phyloP scores from a whole-genome alignment of 1,139 yeast genomes.

The Scheffersomyces quercinus region DNA sequence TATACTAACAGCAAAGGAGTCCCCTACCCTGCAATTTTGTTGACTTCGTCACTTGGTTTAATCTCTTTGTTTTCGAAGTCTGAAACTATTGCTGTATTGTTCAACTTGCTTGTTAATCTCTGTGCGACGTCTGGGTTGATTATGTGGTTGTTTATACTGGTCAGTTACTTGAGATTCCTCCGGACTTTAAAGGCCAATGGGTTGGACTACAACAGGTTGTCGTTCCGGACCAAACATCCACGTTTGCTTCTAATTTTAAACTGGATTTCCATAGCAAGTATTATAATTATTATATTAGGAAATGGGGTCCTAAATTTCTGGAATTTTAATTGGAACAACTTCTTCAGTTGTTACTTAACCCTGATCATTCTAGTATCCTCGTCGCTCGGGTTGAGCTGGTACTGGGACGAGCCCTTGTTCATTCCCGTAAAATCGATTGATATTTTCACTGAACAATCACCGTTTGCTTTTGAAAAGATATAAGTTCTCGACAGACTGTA shows the following conservation, averaged over 20 bases:
- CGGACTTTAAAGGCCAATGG: constrained; percentile 4
- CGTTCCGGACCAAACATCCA: constrained; percentile 1
- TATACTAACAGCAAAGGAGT: constrained; percentile 13
- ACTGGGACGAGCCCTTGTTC: constrained; percentile 10
- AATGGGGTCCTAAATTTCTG: constrained; percentile 14
- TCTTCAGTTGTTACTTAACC: constrained; percentile 14
- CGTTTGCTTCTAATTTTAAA: constrained; percentile 1
- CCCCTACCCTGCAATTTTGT: constrained; percentile 19
- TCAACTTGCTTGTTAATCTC: constrained; percentile 18
- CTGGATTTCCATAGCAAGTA: constrained; percentile 11
- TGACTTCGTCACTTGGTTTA: constrained; percentile 21
- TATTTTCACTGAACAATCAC: constrained; percentile 4
- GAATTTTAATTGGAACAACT: constrained; percentile 12
- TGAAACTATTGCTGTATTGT: constrained; percentile 14
- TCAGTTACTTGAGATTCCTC: constrained; percentile 14
- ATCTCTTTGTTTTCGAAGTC: constrained; percentile 14
- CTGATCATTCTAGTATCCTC: constrained; percentile 5
- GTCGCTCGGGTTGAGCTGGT: constrained; percentile 4
- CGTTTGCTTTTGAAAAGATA: constrained; percentile 8
- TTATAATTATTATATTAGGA: constrained; percentile 11
- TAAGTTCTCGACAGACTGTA: neutral
- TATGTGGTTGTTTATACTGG: constrained; percentile 23
- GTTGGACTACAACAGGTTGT: neutral
- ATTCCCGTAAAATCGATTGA: constrained; percentile 9
- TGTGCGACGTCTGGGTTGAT: constrained; percentile 26